phyloP scores from a whole-genome alignment of 495 filamentous ascomycete species.

The Pyrenopolyporus hunteri region DNA sequence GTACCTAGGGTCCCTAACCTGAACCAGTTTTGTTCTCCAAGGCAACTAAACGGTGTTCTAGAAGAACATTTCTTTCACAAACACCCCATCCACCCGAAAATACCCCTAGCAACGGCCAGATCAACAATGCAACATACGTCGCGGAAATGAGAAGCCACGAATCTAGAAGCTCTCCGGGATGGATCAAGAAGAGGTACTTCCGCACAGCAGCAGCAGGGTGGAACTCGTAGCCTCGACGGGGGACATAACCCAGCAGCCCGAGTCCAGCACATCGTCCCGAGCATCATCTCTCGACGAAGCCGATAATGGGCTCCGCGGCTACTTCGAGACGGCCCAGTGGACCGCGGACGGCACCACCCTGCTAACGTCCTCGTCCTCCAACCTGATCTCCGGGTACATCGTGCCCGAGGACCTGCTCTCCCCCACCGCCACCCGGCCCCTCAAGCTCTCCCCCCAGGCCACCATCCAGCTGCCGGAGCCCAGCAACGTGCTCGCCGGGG shows the following conservation, averaged over 20 bases:
- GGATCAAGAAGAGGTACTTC: constrained; percentile 26
- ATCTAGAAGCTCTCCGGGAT: constrained; percentile 8
- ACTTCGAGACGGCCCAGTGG: constrained; percentile 64
- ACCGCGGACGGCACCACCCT: constrained; percentile 83
- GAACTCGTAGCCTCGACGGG: constrained; percentile 53
- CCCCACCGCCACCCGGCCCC: constrained; percentile 45
- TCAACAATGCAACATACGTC: background rate
- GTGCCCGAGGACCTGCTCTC: constrained; percentile 75
- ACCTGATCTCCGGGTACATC: constrained; percentile 72
- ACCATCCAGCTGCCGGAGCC: constrained; percentile 66
- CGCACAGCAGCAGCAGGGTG: constrained; percentile 33
- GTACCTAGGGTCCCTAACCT: no score
- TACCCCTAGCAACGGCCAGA: background rate
- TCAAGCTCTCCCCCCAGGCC: constrained; percentile 65
- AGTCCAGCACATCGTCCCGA: background rate
- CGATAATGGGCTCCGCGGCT: constrained; percentile 41
- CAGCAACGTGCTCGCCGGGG: constrained; percentile 71
- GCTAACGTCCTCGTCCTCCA: constrained; percentile 73
- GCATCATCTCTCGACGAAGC: background rate
- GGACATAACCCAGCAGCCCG: constrained; percentile 23
- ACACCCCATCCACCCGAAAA: no score
- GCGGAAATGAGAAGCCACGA: constrained; percentile 14
- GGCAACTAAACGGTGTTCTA: no score
- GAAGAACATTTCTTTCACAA: no score
- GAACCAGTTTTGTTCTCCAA: no score